Percentiles rank a stretch among this genome's conserved stretches.
These are phyloP conservation scores for Podila epicladia DNA, from an alignment of 192 early-diverging fungal genomes.

Conservation along the genomic window DNA sequence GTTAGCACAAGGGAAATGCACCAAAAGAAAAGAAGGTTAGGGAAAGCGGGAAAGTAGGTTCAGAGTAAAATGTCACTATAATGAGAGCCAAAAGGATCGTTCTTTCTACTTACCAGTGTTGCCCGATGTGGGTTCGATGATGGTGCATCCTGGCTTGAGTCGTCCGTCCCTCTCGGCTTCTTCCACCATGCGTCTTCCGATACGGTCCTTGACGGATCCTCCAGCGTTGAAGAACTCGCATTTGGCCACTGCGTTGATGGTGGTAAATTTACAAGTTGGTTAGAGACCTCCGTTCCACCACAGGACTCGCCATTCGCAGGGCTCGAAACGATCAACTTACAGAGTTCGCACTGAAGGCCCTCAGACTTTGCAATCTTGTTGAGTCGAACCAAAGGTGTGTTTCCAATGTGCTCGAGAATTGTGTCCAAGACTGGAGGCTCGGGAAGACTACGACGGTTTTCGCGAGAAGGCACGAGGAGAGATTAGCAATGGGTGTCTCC, in stretches of 20 bases:
- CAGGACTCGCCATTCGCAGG: background rate
- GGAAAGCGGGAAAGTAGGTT: too few species aligned
- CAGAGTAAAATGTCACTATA: background rate
- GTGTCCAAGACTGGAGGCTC: conserved; percentile 80
- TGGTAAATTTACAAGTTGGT: too few species aligned
- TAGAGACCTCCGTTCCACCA: too few species aligned
- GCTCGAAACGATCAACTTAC: conserved; percentile 44
- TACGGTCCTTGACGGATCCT: conserved; percentile 97
- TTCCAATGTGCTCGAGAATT: conserved; percentile 93
- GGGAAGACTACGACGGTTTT: conserved; percentile 45
- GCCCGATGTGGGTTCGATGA: conserved; percentile 97
- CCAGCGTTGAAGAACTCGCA: conserved; percentile 98
- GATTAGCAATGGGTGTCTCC: background rate
- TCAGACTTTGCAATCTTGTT: conserved; percentile 84
- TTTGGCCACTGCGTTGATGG: conserved; percentile 80
- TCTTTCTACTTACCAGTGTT: conserved; percentile 80
- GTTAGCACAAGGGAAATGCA: background rate
- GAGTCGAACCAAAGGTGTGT: conserved; percentile 90
- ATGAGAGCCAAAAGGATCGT: background rate
- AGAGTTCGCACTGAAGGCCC: conserved; percentile 91
- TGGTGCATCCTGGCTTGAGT: conserved; percentile 88
- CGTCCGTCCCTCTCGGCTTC: conserved; percentile 88
- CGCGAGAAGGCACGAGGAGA: background rate
- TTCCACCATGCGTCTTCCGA: conserved; percentile 93
- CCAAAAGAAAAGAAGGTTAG: too few species aligned